Conservation (phyloP, 345 rosid species). For the Murraya paniculata region DNA sequence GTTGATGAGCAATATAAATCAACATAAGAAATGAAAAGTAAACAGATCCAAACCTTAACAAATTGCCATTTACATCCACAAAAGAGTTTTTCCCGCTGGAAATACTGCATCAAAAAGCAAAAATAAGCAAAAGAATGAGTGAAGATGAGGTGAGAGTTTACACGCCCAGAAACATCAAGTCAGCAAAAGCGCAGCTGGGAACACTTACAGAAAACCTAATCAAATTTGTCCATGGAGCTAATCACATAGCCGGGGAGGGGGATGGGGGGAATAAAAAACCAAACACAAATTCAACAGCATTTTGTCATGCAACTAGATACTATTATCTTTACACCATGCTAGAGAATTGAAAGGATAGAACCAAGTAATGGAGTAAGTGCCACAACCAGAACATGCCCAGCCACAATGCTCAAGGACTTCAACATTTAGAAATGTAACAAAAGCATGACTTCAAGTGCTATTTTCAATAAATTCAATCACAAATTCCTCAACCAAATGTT, state of each 20-base stretch:
- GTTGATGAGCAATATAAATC: background rate
- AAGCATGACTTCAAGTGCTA: background rate
- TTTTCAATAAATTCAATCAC: background rate
- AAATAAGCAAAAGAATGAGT: constrained; percentile 5
- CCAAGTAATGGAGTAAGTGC: background rate
- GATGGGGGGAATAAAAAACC: too few relatives aligned
- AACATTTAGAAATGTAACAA: background rate
- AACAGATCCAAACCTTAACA: constrained; percentile 44
- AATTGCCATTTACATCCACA: constrained; percentile 31
- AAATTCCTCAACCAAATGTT: background rate
- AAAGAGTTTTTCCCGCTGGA: constrained; percentile 33
- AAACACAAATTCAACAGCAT: background rate
- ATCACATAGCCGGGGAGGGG: background rate
- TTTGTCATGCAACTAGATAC: too few relatives aligned
- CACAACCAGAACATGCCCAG: background rate
- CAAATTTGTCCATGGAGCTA: background rate
- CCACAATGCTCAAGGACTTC: background rate
- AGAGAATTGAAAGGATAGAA: background rate
- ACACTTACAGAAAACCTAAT: background rate
- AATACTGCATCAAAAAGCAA: constrained; percentile 43
- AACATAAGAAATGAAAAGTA: background rate
- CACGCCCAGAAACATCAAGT: background rate
- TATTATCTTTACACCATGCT: background rate
- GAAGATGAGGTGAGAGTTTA: constrained; percentile 1
- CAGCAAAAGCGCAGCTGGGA: background rate